Evolutionary conservation across 306 rosid species (phyloP), one percentile per base, ranked within the genome.

Genomic region (Pterocarpus macrocarpus): DNA sequence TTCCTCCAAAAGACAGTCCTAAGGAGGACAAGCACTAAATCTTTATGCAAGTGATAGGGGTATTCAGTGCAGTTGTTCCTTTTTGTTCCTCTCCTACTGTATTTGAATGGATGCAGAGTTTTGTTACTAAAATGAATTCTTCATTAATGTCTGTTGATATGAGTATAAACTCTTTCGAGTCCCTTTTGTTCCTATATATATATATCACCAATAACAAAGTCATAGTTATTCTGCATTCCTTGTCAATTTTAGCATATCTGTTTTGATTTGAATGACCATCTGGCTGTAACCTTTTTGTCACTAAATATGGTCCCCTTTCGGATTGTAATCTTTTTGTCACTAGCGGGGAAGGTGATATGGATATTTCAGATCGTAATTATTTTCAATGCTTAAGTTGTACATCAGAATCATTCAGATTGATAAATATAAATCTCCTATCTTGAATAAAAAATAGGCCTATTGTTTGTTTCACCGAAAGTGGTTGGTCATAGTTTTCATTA

Each of bases 11-110:
- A 71, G 89, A 85, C 68, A 73, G 8, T 39, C 80, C 85, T 68
- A 85, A 83, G 86, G 77, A 88, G 57, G 82, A 85, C 76, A 85
- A 81, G 39, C 76, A 86, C 71, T 88, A 79, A 17, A 82, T 71
- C 64, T 76, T 22, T 64, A 34, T 69, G 69, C 61, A 64, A 17
- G 33, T 69, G 76, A n/a, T 44, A 38, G 58, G 34, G 61, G 52
- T 61, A 76, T 66, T 44, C 77, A 38, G 45, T n/a, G 69, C 62
- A 64, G 61, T 43, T 79, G 32, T 41, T 73, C 36, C 41, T 76
- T 14, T 85, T 7, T 36, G 38, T n/a, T 64, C 50, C 47, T 64
- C 82, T 44, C 49, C 38, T 34, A 3, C 9, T 56, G 34, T 71
- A 32, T 41, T 75, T 75, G 41, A 63, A 39, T 41, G 36, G 32